Conservation (phyloP, 2,329 filamentous ascomycete species). For the Elsinoe arachidis region DNA sequence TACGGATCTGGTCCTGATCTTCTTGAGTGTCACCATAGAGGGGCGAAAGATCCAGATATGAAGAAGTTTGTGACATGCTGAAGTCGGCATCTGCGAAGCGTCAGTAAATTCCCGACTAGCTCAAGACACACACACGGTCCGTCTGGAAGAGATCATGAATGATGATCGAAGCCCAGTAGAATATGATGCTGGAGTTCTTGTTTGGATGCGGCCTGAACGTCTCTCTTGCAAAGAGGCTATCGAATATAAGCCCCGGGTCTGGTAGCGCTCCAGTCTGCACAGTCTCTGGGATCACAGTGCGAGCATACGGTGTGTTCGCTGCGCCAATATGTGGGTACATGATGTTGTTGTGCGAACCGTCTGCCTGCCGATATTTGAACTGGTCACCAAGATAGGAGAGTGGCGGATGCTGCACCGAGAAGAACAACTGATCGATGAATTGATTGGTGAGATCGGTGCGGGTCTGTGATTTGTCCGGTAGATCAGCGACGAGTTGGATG, state of each 20-base stretch:
- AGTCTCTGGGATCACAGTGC: neutral
- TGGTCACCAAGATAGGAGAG: slow-evolving; percentile 43
- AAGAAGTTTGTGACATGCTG: slow-evolving; percentile 57
- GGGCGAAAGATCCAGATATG: slow-evolving; percentile 63
- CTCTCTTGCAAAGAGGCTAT: slow-evolving; percentile 49
- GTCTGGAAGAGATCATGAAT: slow-evolving; percentile 70
- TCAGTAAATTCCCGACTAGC: no score
- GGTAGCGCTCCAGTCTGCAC: slow-evolving; percentile 57
- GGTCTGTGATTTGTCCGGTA: slow-evolving; percentile 29
- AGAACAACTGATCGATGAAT: slow-evolving; percentile 63
- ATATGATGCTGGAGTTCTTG: slow-evolving; percentile 53
- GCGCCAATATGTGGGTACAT: slow-evolving; percentile 57
- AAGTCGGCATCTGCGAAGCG: slow-evolving; percentile 39
- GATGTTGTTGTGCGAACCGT: slow-evolving; percentile 66
- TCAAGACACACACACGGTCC: slow-evolving; percentile 30
- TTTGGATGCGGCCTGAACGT: slow-evolving; percentile 53
- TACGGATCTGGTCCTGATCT: slow-evolving; percentile 45
- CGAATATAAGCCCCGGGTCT: slow-evolving; percentile 56
- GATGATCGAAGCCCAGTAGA: slow-evolving; percentile 65
- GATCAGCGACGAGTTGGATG: slow-evolving; percentile 1
- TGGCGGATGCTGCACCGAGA: slow-evolving; percentile 63
- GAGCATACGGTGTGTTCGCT: slow-evolving; percentile 57
- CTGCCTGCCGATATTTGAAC: slow-evolving; percentile 57
- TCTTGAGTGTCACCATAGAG: slow-evolving; percentile 56
- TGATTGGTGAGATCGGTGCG: slow-evolving; percentile 42